phyloP scores from a whole-genome alignment of 1,284 basidiomycete species.

The Pterulicium gracile region DNA sequence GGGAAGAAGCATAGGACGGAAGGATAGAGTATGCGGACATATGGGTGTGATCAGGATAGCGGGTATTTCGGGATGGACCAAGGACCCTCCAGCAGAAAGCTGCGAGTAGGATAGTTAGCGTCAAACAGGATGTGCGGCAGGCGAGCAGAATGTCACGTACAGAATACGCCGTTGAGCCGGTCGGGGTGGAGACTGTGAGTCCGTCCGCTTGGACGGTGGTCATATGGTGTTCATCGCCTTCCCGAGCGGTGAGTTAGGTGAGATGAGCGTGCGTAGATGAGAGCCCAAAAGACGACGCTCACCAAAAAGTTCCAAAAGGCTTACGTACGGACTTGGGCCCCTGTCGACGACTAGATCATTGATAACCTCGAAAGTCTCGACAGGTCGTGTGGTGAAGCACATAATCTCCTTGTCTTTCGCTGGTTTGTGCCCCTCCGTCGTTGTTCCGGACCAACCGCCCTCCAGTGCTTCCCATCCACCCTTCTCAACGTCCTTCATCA shows the following conservation, averaged over 20 bases:
- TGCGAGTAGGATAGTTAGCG: constrained; percentile 21
- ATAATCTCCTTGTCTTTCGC: constrained; percentile 92
- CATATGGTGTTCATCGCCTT: constrained; percentile 97
- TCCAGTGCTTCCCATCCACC: constrained; percentile 93
- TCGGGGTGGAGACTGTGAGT: constrained; percentile 91
- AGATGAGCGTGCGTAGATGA: not conserved
- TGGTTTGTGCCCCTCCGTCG: constrained; percentile 27
- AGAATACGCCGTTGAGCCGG: constrained; percentile 97
- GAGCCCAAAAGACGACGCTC: constrained; percentile 18
- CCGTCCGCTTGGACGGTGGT: constrained; percentile 99
- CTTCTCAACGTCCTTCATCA: constrained; percentile 84
- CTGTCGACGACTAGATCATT: constrained; percentile 98
- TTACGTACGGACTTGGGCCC: constrained; percentile 97
- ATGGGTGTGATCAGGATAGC: constrained; percentile 96
- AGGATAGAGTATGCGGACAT: constrained; percentile 96
- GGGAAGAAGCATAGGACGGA: constrained; percentile 96
- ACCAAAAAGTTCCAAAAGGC: constrained; percentile 94
- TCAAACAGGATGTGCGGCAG: constrained; percentile 3
- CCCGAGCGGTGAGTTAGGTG: constrained; percentile 4
- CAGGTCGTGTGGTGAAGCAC: constrained; percentile 93
- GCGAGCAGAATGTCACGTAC: constrained; percentile 30
- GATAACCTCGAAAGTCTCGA: constrained; percentile 95
- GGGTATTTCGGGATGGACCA: constrained; percentile 97
- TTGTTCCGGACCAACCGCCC: constrained; percentile 45
- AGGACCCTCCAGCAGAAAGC: constrained; percentile 94